Evolutionary conservation across 2,329 filamentous ascomycete genomes (phyloP), one percentile per base, ranked within the genome.

Genomic region (Gliomastix tumulicola): DNA sequence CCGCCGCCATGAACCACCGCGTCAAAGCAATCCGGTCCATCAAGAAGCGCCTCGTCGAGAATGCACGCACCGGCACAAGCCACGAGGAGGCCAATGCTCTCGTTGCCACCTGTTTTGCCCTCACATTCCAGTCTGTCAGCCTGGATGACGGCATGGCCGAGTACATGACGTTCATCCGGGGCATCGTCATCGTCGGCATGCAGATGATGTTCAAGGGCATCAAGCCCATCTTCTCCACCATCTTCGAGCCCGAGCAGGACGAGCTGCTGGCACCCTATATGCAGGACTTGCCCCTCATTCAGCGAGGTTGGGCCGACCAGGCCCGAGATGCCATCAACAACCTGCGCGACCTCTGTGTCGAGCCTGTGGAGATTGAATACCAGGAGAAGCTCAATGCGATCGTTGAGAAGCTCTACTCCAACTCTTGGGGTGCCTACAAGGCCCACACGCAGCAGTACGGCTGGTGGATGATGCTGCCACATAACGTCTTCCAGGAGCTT

Each of bases 1-100:
- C 69, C 12, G 67, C 72, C 21, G 79, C 80, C 30, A 74, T 84
- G 59, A 63, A 63, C 23, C 81, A 85, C 53, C 76, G 81, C 16
- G 60, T 82, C 36, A 74, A 81, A 40, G 79, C 82, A 6, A 75
- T 84, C 47, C 70, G 69, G 41, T 69, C 74, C 6, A 74, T 81
- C 46, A 79, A 80, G 52, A 68, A 68, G 44, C 65, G 69, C 1
- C 56, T 82, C 3, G 52, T 60, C 10, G 60, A 65, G 32, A 56
- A 60, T 5, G 49, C 69, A 16, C 58, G 60, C 47, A 49, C 55
- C 5, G 57, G 55, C 21, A 61, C 61, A 5, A 59, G 59, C 1
- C 63, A 65, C 34, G 71, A 74, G 39, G 71, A 79, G 47, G 68
- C 71, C 35, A 79, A 79, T 46, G 74, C 75, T 7, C 62, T 79